Evolutionary conservation across 805 yeast genomes (phyloP).

Genomic region (Grigorovia jiainica): DNA sequence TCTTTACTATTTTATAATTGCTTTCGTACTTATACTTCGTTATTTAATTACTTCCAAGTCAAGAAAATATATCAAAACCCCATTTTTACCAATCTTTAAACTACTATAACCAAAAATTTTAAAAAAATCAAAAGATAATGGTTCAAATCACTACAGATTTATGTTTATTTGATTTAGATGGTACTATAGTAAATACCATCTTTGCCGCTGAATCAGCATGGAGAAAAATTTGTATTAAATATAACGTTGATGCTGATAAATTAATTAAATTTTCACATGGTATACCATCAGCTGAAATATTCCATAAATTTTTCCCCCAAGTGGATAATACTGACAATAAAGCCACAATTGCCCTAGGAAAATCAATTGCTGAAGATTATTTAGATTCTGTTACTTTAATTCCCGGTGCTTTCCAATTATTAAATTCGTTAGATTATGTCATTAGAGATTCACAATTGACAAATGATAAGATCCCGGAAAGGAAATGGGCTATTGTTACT

Average conservation of each 20-base stretch:
- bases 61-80: too few species aligned
- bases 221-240: slow-evolving; percentile 47
- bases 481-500: slow-evolving; percentile 76
- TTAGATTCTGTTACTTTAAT: slow-evolving; percentile 59
- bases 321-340: slow-evolving; percentile 47
- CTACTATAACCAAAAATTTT: too few species aligned
- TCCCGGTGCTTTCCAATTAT: slow-evolving; percentile 57
- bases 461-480: slow-evolving; percentile 17
- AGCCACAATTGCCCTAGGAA: slow-evolving; percentile 47
- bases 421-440: slow-evolving; percentile 37
- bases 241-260: slow-evolving; percentile 53
- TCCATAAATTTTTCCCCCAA: slow-evolving; percentile 58
- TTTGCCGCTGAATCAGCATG: slow-evolving; percentile 69
- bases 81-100: too few species aligned
- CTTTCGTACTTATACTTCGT: too few species aligned
- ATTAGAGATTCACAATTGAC: slow-evolving; percentile 7
- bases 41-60: too few species aligned
- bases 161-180: slow-evolving; percentile 66
- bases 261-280: slow-evolving; percentile 67
- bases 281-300: slow-evolving; percentile 61
- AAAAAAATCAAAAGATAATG: not conserved
- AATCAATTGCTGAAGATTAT: slow-evolving; percentile 52
- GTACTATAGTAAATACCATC: slow-evolving; percentile 70
- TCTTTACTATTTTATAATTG: too few species aligned
- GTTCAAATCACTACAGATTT: slow-evolving; percentile 6